Base-by-base conservation (phyloP, 2,329 filamentous ascomycete species). In the Erysiphe pulchra region DNA sequence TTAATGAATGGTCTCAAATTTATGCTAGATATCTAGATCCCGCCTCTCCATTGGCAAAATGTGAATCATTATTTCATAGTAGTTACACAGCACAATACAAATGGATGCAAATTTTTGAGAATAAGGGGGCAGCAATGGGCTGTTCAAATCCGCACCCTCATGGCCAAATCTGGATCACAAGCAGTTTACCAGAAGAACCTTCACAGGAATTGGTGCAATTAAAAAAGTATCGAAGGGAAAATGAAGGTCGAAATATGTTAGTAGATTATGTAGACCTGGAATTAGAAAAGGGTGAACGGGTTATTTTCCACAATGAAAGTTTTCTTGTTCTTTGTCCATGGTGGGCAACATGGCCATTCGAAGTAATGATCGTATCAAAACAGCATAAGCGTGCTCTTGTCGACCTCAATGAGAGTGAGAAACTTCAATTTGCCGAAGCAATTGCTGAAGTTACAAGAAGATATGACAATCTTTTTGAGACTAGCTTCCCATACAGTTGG, bases 101-200 rank as follows among this genome's bases (percentile, higher is more conserved):
- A 46, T 95, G 92, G 64, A 94, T 98, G 86, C 90, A 98, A 60
- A 95, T 98, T 51, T 98, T 98, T 51, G 90, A 98, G 65, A 98
- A 98, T 67, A 98, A 98, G 64, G 90, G 90, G 45, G 76, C 81
- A 1, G 84, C 87, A 11, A 98, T 98, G 90, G 90, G 90, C 45
- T 98, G 90, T 66, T 95, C 87, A 1, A 98, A 98, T 60, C 90
- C 90, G 0, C 90, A 98, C 60, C 90, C 90, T 0, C 90, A 98
- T 63, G 87, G 90, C 48, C 90, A 98, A 61, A 70, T 94, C 50
- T 98, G 90, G 90, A 90, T 84, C 2, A 92, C 86, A 0, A 93
- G 83, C 18, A 80, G 77, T 7, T 65, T 94, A 53, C 90, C 90
- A 0, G 86, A 95, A 59, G 90, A 98, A 61, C 84, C 84, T 0